Evolutionary conservation across 106 monocot species (phyloP).

Genomic region (Cymbidium sinense): DNA sequence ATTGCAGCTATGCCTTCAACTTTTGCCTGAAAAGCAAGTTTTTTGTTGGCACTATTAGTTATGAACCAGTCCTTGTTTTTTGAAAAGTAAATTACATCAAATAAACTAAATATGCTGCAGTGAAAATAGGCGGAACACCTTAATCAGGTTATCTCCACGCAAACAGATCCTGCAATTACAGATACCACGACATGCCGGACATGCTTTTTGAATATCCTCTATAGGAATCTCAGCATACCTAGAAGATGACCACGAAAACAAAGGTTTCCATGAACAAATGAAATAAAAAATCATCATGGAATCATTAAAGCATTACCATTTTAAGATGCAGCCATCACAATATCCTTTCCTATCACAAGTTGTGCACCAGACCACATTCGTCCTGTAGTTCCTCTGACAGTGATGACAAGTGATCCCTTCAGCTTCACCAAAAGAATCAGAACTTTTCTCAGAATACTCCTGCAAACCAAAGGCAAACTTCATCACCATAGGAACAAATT

Average conservation of each 20-base stretch:
- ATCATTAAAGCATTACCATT: constrained; percentile 41
- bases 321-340: constrained; percentile 59
- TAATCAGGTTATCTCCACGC: constrained; percentile 68
- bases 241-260: neutral
- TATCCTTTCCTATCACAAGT: constrained; percentile 77
- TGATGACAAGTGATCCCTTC: constrained; percentile 77
- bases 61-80: neutral
- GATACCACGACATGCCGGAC: constrained; percentile 86
- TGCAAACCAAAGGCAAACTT: constrained; percentile 11
- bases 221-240: constrained; percentile 74
- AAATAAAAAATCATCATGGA: neutral
- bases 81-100: neutral
- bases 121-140: constrained; percentile 30
- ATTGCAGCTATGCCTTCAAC: constrained; percentile 54
- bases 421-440: constrained; percentile 37
- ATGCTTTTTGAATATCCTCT: constrained; percentile 67
- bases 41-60: neutral
- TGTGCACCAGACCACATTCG: constrained; percentile 51
- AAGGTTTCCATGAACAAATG: neutral
- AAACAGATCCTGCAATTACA: constrained; percentile 80
- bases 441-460: constrained; percentile 42
- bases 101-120: neutral
- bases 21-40: constrained; percentile 46
- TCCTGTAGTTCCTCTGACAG: constrained; percentile 52
- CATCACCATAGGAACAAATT: neutral